Evolutionary conservation across 176 grass and related monocot genomes (phyloP), one percentile per base, ranked within the genome.

Genomic region (Bromus sterilis): DNA sequence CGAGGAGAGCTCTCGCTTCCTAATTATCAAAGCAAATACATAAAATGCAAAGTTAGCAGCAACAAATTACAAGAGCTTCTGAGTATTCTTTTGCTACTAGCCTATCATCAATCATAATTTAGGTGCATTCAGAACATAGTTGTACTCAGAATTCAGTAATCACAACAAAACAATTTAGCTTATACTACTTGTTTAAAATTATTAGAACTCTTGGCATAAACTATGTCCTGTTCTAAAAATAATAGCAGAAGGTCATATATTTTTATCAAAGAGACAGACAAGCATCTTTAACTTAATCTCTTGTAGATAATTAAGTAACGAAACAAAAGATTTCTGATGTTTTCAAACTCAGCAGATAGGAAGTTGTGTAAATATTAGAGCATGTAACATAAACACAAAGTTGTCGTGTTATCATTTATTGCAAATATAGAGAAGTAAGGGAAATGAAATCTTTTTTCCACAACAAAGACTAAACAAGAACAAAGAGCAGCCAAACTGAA

Each of bases 1-100:
- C 93, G 0, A 99, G 87, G 20, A 99, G 91, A 71, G 93, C 97
- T 69, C 93, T 91, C 4, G 97, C 97, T 91, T 99, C 97, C 96
- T 99, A 84, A 12, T 64, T 64, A 80, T 55, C n/a, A 25, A 69
- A 79, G 37, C 35, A 57, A 26, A 80, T 49, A 48, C 39, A 75
- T 12, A 79, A 65, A 44, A 74, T 4, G 18, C 40, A 78, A 37
- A 74, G 68, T 70, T 63, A 71, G 71, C 39, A 66, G 44, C 21
- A 77, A 71, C 29, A 44, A 65, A 78, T 65, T 65, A 58, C 32
- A 75, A 66, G 18, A 75, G 32, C 4, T 40, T 7, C 24, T 66
- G 59, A 83, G 32, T 28, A 51, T 53, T 75, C 56, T 64, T 75
- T 63, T 26, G 21, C 55, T 37, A 35, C 69, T 48, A 21, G 14